Evolutionary conservation across 495 filamentous ascomycete genomes (phyloP), one percentile per base, ranked within the genome.

Genomic region (Penicillium lagena): DNA sequence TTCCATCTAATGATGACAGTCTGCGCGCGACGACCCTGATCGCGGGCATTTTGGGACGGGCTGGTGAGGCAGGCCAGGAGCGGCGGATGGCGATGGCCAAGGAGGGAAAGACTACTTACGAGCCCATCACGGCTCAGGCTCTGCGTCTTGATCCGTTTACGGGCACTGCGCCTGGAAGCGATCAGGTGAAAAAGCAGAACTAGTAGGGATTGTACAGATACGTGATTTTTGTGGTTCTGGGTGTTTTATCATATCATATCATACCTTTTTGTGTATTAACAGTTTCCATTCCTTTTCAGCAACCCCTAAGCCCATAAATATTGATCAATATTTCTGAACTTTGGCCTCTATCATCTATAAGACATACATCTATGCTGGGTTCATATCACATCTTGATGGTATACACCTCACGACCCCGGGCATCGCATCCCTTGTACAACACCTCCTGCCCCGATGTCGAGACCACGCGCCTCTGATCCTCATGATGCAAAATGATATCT

Each of bases 1-100:
- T 99, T 51, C 93, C 93, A 6, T 86, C 89, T 13, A 99, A 99
- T 59, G 93, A 99, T 57, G 93, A 99, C 66, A 94, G 89, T 79
- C 55, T 96, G 52, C 82, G 90, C 13, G 80, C 82, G 47, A 75
- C 88, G 12, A 75, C 82, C 54, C 71, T 97, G 45, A 89, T 99
- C 58, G 86, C 86, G 9, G 87, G 87, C 35, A 80, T 90, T 7
- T 72, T 99, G 10, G 94, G 90, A 4, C 74, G 84, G 4, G 93
- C 94, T 6, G 93, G 89, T 9, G 67, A 95, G 66, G 71, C 78
- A 38, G 93, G 93, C 29, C 83, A 90, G 54, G 47, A 67, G 46
- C 68, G 74, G 45, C 78, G 93, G 43, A 56, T 82, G 22, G 68
- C 71, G 37, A 72, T 72, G 39, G 90, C 88, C 2, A 50, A 69